Base-by-base conservation (phyloP, 2,329 filamentous ascomycete genomes). In the Hypoxylon sp. region DNA sequence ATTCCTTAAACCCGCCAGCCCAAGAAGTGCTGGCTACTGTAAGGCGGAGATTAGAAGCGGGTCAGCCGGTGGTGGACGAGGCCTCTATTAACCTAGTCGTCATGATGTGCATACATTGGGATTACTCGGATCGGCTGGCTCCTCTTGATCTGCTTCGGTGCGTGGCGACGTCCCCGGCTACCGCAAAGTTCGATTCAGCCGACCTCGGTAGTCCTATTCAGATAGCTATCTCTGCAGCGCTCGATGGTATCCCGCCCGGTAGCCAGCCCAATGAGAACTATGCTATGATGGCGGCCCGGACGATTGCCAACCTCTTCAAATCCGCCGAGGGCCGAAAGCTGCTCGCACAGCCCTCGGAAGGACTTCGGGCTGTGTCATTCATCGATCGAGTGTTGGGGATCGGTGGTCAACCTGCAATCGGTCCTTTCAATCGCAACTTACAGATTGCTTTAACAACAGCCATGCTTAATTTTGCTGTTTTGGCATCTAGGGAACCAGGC, bases 91-190 rank as follows among this genome's bases (percentile, higher is more conserved):
- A 89, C 21, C 81, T 93, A 0, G 83, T 94, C 5, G 81, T 93
- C 63, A 93, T 90, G 74, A 86, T 97, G 58, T 87, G 90, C 17
- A 93, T 92, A 0, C 79, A 84, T 32, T 99, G 96, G 96, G 91
- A 94, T 2, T 89, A 91, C 58, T 84, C 89, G 11, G 92, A 93
- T 72, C 90, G 94, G 49, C 85, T 99, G 0, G 92, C 96, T 0
- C 93, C 90, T 11, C 86, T 99, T 0, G 96, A 98, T 78, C 84
- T 98, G 1, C 85, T 98, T 4, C 92, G 96, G n/a, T 89, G 97
- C 52, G 84, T 96, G 28, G 91, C 92, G 1, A 89, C 90, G 0
- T 89, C 88, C 4, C 87, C 92, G 0, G 80, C 86, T 0, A 87
- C 89, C n/a, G 91, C 93, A 1, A 85, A 86, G 6, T 87, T 87